Percentiles rank a stretch among this genome's conserved stretches.
Evolutionary conservation across 352 stramenopile genomes (phyloP).

Genomic region (Phytopythium montanum): DNA sequence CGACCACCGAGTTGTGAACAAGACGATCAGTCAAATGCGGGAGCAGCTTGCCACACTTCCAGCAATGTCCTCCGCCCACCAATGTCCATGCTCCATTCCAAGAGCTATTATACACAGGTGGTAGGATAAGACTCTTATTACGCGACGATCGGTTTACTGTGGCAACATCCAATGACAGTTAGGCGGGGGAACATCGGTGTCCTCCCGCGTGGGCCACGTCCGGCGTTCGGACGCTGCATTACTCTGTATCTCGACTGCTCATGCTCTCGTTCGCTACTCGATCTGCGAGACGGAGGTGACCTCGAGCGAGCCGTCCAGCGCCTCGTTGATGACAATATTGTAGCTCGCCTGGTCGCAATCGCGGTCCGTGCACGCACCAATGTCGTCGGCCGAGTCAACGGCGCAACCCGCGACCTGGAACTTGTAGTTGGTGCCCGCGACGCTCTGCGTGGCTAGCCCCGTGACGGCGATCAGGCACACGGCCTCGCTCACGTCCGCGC

Average conservation of each 20-base stretch:
- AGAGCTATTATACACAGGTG: too few species aligned
- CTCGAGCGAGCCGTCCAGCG: slow-evolving; percentile 34
- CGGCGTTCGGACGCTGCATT: background rate
- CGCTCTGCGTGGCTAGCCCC: slow-evolving; percentile 31
- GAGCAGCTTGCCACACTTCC: too few species aligned
- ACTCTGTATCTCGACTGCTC: background rate
- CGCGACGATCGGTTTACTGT: background rate
- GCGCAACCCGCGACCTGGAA: slow-evolving; percentile 47
- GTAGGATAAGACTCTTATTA: background rate
- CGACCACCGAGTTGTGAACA: too few species aligned
- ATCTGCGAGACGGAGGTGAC: slow-evolving; percentile 28
- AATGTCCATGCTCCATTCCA: too few species aligned
- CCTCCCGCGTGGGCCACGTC: background rate
- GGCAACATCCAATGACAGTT: slow-evolving; percentile 4
- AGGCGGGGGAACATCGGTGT: too few species aligned
- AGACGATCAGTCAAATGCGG: too few species aligned
- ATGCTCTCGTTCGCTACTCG: slow-evolving; percentile 23
- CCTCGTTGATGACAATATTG: slow-evolving; percentile 33
- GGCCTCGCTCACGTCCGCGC: slow-evolving; percentile 17
- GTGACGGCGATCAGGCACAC: slow-evolving; percentile 42
- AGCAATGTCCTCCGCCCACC: too few species aligned
- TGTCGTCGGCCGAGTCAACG: slow-evolving; percentile 26
- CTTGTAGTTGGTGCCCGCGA: slow-evolving; percentile 58
- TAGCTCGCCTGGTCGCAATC: slow-evolving; percentile 31
- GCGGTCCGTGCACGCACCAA: slow-evolving; percentile 38